These are phyloP conservation scores for Penicillium brevicompactum DNA, from an alignment of 2,329 filamentous ascomycete species.

Conservation along the genomic window DNA sequence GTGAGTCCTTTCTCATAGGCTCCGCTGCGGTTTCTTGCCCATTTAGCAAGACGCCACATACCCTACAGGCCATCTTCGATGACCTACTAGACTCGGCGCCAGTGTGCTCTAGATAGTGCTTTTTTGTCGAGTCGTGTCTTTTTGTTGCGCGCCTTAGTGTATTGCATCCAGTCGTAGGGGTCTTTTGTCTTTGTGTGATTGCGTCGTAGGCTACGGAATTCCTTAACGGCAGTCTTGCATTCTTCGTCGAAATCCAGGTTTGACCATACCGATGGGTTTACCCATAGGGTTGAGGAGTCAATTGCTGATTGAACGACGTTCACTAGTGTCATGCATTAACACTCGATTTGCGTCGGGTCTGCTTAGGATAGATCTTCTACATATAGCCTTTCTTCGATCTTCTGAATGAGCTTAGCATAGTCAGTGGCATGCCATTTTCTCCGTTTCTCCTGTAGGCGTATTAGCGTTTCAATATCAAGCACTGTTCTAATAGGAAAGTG, in stretches of 20 bases:
- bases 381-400: slow-evolving; percentile 5
- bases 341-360: slow-evolving; percentile 10
- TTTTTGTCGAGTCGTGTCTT: slow-evolving; percentile 28
- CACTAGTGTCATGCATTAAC: slow-evolving; percentile 21
- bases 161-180: slow-evolving; percentile 4
- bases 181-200: background rate
- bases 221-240: slow-evolving; percentile 18
- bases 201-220: slow-evolving; percentile 1
- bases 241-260: slow-evolving; percentile 25
- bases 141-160: slow-evolving; percentile 24
- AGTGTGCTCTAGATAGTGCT: slow-evolving; percentile 16
- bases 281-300: slow-evolving; percentile 27
- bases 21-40: slow-evolving; percentile 26
- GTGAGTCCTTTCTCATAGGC: slow-evolving; percentile 10
- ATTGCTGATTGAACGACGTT: slow-evolving; percentile 18
- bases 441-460: background rate
- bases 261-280: slow-evolving; percentile 21
- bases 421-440: slow-evolving; percentile 21
- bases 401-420: slow-evolving; percentile 13
- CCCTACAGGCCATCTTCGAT: slow-evolving; percentile 16
- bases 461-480: slow-evolving; percentile 18
- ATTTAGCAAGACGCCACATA: slow-evolving; percentile 28
- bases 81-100: slow-evolving; percentile 25
- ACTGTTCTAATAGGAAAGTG: slow-evolving; percentile 24
- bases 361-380: background rate